These are phyloP conservation scores for Ophiocordyceps camponoti-saundersi DNA, from an alignment of 2,329 filamentous ascomycete species.

Conservation along the genomic window DNA sequence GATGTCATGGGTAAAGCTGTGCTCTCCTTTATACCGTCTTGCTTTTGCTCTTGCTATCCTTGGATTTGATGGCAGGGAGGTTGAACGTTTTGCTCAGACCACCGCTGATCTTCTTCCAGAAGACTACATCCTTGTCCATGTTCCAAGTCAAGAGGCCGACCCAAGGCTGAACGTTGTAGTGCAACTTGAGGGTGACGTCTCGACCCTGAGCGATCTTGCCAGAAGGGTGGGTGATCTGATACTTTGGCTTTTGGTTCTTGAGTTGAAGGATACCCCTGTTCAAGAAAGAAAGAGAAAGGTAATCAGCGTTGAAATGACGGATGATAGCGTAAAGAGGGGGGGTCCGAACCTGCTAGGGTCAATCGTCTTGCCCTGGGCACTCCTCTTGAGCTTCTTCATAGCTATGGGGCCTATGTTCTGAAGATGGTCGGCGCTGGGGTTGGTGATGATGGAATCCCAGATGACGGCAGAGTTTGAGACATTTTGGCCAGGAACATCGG, in stretches of 20 bases:
- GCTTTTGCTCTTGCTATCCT: conserved; percentile 16
- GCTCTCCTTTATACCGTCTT: conserved; percentile 1
- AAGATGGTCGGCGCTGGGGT: conserved; percentile 45
- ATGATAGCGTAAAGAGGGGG: neutral
- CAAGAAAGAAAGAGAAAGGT: no score
- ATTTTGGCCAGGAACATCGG: conserved; percentile 17
- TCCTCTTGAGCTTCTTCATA: conserved; percentile 44
- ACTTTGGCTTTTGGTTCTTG: conserved; percentile 80
- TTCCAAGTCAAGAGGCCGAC: conserved; percentile 81
- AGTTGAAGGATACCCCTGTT: conserved; percentile 55
- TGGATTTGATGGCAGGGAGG: conserved; percentile 49
- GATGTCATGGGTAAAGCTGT: neutral
- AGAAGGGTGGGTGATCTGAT: conserved; percentile 84
- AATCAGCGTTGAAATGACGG: neutral
- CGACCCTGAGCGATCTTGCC: conserved; percentile 58
- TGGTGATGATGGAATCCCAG: conserved; percentile 90
- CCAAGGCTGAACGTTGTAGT: conserved; percentile 98
- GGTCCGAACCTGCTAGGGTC: conserved; percentile 34
- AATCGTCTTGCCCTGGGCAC: conserved; percentile 40
- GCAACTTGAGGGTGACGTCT: conserved; percentile 62
- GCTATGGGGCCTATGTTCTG: conserved; percentile 41
- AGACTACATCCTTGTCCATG: conserved; percentile 33
- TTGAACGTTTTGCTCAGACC: conserved; percentile 48
- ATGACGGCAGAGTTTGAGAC: conserved; percentile 62
- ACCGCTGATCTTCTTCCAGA: conserved; percentile 48